These are phyloP conservation scores for Venustampulla echinocandica DNA, from an alignment of 495 filamentous ascomycete genomes.

Conservation along the genomic window DNA sequence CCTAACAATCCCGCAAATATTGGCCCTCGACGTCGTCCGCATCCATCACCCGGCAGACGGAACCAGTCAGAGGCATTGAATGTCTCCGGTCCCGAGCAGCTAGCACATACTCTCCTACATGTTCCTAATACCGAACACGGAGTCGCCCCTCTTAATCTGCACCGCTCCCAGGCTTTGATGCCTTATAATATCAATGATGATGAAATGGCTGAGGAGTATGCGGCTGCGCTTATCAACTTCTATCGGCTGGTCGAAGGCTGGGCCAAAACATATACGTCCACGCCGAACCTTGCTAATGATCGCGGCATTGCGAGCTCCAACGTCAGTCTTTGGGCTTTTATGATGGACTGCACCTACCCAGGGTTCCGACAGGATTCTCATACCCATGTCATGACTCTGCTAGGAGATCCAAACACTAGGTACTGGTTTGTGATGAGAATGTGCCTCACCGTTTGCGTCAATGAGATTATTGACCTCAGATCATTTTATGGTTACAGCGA, in stretches of 20 bases:
- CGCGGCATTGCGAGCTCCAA: constrained; percentile 12
- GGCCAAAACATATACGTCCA: constrained; percentile 16
- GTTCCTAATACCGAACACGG: constrained; percentile 2
- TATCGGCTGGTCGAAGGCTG: constrained; percentile 22
- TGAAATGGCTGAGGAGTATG: constrained; percentile 4
- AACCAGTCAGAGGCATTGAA: too few species aligned
- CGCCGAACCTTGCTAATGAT: constrained; percentile 11
- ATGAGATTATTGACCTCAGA: constrained; percentile 19
- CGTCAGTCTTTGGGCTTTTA: constrained; percentile 21
- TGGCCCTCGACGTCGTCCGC: too few species aligned
- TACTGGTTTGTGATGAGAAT: constrained; percentile 27
- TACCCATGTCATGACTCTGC: constrained; percentile 18
- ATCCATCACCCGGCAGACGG: too few species aligned
- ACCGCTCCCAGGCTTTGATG: constrained; percentile 1
- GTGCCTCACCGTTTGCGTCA: constrained; percentile 23
- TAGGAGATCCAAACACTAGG: constrained; percentile 21
- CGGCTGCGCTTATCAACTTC: constrained; percentile 13
- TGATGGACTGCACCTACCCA: constrained; percentile 21
- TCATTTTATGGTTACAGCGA: constrained; percentile 20
- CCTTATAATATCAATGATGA: neutral
- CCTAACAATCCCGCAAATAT: too few species aligned
- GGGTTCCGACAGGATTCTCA: constrained; percentile 14
- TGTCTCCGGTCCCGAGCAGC: too few species aligned
- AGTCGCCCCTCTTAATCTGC: neutral
- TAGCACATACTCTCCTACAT: too few species aligned